phyloP scores from a whole-genome alignment of 2,329 filamentous ascomycete genomes.

The Sordariomycetes sp. region DNA sequence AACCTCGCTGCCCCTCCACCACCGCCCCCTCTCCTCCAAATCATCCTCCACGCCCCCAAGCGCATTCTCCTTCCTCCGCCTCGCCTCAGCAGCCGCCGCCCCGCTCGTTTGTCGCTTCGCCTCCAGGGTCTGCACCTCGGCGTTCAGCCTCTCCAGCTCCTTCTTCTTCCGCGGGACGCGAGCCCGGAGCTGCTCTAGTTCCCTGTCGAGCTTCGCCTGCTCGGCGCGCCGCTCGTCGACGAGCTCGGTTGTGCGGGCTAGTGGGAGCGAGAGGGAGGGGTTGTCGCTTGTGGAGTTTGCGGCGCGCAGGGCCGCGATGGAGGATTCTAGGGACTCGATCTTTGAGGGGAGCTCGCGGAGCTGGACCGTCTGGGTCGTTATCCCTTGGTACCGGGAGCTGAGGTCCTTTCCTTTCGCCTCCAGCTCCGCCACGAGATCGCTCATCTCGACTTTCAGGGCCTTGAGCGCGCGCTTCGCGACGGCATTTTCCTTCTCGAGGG shows the following conservation, averaged over 20 bases:
- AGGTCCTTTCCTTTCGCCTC: slow-evolving; percentile 51
- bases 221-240: slow-evolving; percentile 36
- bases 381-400: slow-evolving; percentile 34
- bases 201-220: slow-evolving; percentile 43
- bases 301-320: slow-evolving; percentile 25
- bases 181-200: slow-evolving; percentile 48
- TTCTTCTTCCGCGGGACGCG: slow-evolving; percentile 52
- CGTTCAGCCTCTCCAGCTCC: slow-evolving; percentile 52
- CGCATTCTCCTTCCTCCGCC: slow-evolving; percentile 51
- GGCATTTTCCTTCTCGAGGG: slow-evolving; percentile 56
- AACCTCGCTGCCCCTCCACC: slow-evolving; percentile 58
- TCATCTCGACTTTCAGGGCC: slow-evolving; percentile 66
- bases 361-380: slow-evolving; percentile 32
- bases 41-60: slow-evolving; percentile 57
- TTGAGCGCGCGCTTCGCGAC: slow-evolving; percentile 65
- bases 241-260: slow-evolving; percentile 41
- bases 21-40: slow-evolving; percentile 61
- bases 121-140: slow-evolving; percentile 57
- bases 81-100: slow-evolving; percentile 57
- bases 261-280: slow-evolving; percentile 37
- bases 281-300: slow-evolving; percentile 23
- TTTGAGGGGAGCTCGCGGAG: slow-evolving; percentile 37
- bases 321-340: slow-evolving; percentile 32
- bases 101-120: slow-evolving; percentile 50
- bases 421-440: slow-evolving; percentile 57